Evolutionary conservation across 345 rosid species (phyloP).

Genomic region (Heritiera littoralis): DNA sequence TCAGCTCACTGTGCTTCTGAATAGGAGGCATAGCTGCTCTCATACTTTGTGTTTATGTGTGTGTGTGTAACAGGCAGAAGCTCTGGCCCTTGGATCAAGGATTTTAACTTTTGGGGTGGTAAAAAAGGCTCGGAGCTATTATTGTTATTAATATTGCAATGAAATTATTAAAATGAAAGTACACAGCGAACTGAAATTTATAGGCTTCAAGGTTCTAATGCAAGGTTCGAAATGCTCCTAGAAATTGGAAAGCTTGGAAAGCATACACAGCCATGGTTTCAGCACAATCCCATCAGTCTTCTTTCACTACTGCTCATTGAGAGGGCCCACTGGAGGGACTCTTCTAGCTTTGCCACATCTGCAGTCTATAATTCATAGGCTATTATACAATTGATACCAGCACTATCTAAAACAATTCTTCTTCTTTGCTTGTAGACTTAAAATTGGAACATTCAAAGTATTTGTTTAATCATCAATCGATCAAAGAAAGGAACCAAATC

Average conservation of each 20-base stretch:
- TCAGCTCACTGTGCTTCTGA: slow-evolving; percentile 34
- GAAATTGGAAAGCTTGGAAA: too few species aligned
- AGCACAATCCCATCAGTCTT: too few species aligned
- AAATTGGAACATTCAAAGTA: slow-evolving; percentile 35
- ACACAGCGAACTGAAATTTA: slow-evolving; percentile 15
- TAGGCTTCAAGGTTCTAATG: slow-evolving; percentile 1
- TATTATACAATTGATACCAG: slow-evolving; percentile 14
- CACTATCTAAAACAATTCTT: background rate
- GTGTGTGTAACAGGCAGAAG: background rate
- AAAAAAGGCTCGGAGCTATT: background rate
- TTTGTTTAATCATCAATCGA: slow-evolving; percentile 29
- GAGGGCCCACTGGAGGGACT: background rate
- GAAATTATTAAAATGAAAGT: background rate
- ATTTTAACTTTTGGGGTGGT: background rate
- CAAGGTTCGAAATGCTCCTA: too few species aligned
- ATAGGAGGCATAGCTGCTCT: slow-evolving; percentile 22
- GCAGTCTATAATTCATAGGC: slow-evolving; percentile 18
- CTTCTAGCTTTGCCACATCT: slow-evolving; percentile 5
- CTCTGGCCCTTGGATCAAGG: too few species aligned
- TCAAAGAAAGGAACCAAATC: slow-evolving; percentile 22
- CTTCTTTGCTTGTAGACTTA: background rate
- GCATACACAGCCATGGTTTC: too few species aligned
- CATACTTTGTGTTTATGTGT: slow-evolving; percentile 13
- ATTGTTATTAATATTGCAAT: too few species aligned
- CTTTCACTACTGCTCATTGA: too few species aligned